Conservation (phyloP, 1,284 basidiomycete species). For the Ganoderma sinense region DNA sequence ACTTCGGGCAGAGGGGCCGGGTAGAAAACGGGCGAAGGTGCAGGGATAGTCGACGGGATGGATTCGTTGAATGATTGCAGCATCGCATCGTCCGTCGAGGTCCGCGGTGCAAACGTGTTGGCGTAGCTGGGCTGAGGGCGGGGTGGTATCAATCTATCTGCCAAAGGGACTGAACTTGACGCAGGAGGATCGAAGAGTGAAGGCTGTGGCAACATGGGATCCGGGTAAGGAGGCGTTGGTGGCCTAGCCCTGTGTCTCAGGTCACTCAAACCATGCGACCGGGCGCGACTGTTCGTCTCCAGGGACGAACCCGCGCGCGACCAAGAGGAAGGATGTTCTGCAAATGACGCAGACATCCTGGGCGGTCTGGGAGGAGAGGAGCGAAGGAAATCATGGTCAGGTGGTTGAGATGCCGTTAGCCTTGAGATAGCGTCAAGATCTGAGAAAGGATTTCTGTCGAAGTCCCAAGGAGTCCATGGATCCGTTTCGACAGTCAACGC, state of each 20-base stretch:
- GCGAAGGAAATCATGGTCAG: background rate
- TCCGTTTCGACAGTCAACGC: background rate
- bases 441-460: background rate
- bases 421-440: background rate
- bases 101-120: background rate
- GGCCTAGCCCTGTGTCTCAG: conserved; percentile 20
- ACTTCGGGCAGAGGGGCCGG: background rate
- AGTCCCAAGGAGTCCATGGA: background rate
- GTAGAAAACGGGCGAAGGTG: background rate
- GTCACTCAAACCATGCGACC: conserved; percentile 10
- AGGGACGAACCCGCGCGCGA: background rate
- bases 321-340: background rate
- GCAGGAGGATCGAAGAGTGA: background rate
- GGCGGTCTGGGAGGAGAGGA: background rate
- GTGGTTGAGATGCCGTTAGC: background rate
- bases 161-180: background rate
- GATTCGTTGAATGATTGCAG: background rate
- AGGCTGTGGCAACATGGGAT: background rate
- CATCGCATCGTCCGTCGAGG: conserved; percentile 4
- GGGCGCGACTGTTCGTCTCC: conserved; percentile 17
- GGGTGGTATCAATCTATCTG: background rate
- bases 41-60: background rate
- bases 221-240: background rate
- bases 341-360: too few species aligned
- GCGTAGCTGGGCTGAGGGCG: background rate